Evolutionary conservation across 1,284 basidiomycete genomes (phyloP).

Genomic region (Cutaneotrichosporon daszewskae): DNA sequence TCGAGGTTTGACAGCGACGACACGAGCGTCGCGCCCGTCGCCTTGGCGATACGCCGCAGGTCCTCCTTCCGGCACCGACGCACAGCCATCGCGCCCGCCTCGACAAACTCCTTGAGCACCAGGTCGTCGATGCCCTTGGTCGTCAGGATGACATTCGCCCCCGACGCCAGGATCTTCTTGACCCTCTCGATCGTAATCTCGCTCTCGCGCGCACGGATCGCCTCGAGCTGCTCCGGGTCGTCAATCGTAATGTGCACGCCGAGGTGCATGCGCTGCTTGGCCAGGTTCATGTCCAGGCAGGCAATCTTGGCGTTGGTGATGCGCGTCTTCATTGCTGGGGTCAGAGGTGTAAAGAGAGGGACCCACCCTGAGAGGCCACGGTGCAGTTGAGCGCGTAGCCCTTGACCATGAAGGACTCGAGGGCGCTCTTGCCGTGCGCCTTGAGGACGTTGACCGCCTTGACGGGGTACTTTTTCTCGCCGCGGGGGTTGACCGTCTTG

Average conservation of each 20-base stretch:
- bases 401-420: constrained; percentile 90
- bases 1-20: constrained; percentile 93
- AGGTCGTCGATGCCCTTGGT: constrained; percentile 99
- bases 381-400: constrained; percentile 99
- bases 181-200: constrained; percentile 96
- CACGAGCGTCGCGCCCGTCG: constrained; percentile 90
- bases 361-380: constrained; percentile 89
- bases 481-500: constrained; percentile 86
- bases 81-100: constrained; percentile 98
- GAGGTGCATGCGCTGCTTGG: constrained; percentile 95
- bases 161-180: constrained; percentile 89
- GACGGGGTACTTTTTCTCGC: constrained; percentile 98
- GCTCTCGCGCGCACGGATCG: constrained; percentile 88
- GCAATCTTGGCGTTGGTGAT: constrained; percentile 94
- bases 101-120: constrained; percentile 97
- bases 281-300: constrained; percentile 96
- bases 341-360: not conserved
- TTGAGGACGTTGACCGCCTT: constrained; percentile 99
- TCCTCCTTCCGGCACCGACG: constrained; percentile 97
- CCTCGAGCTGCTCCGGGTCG: constrained; percentile 92
- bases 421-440: constrained; percentile 92
- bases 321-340: constrained; percentile 91
- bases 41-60: constrained; percentile 90
- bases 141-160: constrained; percentile 94
- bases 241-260: constrained; percentile 98